These are phyloP conservation scores for Eucalyptus cloeziana DNA, from an alignment of 345 rosid genomes.

Conservation along the genomic window DNA sequence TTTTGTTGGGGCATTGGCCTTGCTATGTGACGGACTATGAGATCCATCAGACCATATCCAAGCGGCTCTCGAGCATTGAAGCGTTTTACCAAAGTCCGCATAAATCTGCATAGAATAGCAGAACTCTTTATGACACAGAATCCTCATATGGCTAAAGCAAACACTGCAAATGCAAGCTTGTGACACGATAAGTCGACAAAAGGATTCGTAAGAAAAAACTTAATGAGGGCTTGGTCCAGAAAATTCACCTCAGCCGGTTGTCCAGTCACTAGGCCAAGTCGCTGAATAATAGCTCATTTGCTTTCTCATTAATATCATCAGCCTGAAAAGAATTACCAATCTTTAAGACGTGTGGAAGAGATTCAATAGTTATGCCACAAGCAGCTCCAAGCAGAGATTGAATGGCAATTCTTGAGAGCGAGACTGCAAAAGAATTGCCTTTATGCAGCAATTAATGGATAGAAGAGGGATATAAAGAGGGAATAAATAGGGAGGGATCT, in stretches of 20 bases:
- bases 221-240: neutral
- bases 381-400: constrained; percentile 73
- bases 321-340: constrained; percentile 29
- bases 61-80: constrained; percentile 66
- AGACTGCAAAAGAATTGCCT: constrained; percentile 73
- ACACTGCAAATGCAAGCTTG: neutral
- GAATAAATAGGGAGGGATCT: neutral
- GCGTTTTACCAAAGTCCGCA: constrained; percentile 54
- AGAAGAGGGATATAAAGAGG: neutral
- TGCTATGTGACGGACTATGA: constrained; percentile 51
- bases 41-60: constrained; percentile 76
- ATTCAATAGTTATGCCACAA: constrained; percentile 32
- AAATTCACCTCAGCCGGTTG: constrained; percentile 68
- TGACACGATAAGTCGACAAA: neutral
- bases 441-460: constrained; percentile 1
- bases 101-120: constrained; percentile 28
- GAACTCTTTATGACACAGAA: neutral
- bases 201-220: neutral
- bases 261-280: constrained; percentile 78
- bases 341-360: neutral
- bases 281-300: constrained; percentile 63
- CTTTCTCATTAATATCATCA: constrained; percentile 70
- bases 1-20: constrained; percentile 36
- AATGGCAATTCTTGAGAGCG: constrained; percentile 56
- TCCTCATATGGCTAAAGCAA: neutral